Evolutionary conservation across 352 stramenopile species (phyloP), one percentile per base, ranked within the genome.

Genomic region (Salisapilia sapeloensis): DNA sequence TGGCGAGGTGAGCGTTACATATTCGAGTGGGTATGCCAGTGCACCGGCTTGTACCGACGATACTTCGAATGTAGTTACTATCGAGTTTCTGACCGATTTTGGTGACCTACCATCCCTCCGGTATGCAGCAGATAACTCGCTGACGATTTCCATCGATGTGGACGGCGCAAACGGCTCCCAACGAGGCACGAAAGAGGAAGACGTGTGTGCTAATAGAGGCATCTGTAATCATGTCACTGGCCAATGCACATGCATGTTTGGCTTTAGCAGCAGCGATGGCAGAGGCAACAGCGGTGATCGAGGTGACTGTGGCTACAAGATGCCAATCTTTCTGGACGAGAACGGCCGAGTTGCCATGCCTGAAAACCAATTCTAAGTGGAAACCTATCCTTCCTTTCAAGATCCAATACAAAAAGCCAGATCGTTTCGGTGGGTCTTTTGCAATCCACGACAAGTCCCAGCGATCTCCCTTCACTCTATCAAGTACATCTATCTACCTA

Each of bases 281-380:
- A 62, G 63, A 32, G 85, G 80, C 17, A 75, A 71, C 15, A 64
- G 74, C 44, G 85, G 86, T 13, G 62, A 56, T 16, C 62, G 85
- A 14, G 89, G 86, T 12, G 87, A 97, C 46, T 97, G 91, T 46
- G 87, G 87, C 3, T 93, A 80, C 52, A 59, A 58, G 43, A 65
- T 81, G 23, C 57, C 60, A 4, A 50, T 84, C 29, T 84, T 81
- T 33, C 34, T 84, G 28, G 78, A 74, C 17, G 79, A 64, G 35
- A 65, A 64, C 0, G 69, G 60, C 31, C 59, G 70, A 35, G 45
- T 71, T 8, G 69, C 62, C 7, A 81, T n/a, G n/a, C n/a, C n/a
- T n/a, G n/a, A n/a, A n/a, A n/a, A n/a, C n/a, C n/a, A n/a, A n/a
- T n/a, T n/a, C n/a, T n/a, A n/a, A n/a, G n/a, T n/a, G n/a, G n/a